These are phyloP conservation scores for Nicotiana rustica DNA, from an alignment of 305 asterid species.

Conservation along the genomic window DNA sequence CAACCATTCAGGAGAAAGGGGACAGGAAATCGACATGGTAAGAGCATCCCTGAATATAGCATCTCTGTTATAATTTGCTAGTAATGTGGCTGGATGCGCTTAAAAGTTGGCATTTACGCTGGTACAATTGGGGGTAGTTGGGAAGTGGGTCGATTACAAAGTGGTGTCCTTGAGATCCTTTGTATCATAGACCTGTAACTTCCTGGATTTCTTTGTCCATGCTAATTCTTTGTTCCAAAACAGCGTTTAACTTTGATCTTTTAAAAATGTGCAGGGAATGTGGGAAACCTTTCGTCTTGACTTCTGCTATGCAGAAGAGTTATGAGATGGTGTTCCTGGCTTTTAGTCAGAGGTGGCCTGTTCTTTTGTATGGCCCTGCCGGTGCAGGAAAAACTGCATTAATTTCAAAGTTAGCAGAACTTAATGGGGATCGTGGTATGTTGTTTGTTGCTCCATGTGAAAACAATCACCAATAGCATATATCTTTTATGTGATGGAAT, in stretches of 20 bases:
- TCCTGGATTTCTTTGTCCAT: background rate
- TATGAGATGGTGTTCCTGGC: constrained; percentile 87
- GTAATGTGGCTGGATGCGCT: constrained; percentile 3
- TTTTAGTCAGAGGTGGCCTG: constrained; percentile 95
- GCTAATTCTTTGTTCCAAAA: background rate
- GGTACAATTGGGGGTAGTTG: constrained; percentile 23
- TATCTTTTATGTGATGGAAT: background rate
- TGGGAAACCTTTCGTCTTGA: constrained; percentile 71
- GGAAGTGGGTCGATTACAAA: constrained; percentile 3
- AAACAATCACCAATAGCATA: constrained; percentile 24
- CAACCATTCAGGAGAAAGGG: constrained; percentile 34
- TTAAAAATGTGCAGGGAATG: constrained; percentile 50
- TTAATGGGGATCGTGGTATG: constrained; percentile 50
- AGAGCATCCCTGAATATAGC: constrained; percentile 13
- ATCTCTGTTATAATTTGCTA: constrained; percentile 26
- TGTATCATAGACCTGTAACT: constrained; percentile 10
- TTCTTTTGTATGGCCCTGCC: constrained; percentile 93
- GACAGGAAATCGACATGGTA: constrained; percentile 30
- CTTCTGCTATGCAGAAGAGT: constrained; percentile 68
- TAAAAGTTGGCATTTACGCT: constrained; percentile 20
- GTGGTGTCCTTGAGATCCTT: constrained; percentile 16
- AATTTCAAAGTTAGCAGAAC: constrained; percentile 67
- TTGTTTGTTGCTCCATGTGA: constrained; percentile 25
- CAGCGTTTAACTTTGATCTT: background rate
- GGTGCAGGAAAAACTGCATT: constrained; percentile 94